Evolutionary conservation across 2,329 filamentous ascomycete genomes (phyloP), one percentile per base, ranked within the genome.

Genomic region (Stagonosporopsis rhizophila): DNA sequence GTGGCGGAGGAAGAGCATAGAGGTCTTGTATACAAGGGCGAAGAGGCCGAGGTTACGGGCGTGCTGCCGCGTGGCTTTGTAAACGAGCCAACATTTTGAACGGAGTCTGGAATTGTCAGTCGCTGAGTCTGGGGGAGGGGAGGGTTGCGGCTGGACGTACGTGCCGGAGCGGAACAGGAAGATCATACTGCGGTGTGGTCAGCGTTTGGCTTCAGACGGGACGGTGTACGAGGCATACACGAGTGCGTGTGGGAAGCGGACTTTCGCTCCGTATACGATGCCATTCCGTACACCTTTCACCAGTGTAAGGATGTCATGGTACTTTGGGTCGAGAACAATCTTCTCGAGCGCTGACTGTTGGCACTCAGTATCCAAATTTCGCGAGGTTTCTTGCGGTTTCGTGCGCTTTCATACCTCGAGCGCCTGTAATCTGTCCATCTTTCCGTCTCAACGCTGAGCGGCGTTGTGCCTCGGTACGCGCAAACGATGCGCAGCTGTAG

Each of bases 211-310:
- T 34, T 20, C 30, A 6, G 3, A 11, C 8, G 5, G 3, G 8
- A 17, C 2, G 8, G 17, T 3, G 32, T 19, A 0, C 14, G 28
- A 17, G 11, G 67, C 80, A 61, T 82, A 87, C 84, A 99, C 95
- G 66, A 99, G 85, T 59, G 95, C 95, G 80, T 99, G 95, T 63
- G 95, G 95, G 80, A 99, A 98, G 62, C 95, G 93, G 77, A 99
- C 92, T 85, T 98, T 98, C 69, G 91, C 87, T 59, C 95, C 95
- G 79, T 99, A 99, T 61, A 99, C 92, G 64, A 93, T 88, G 76
- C 95, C 95, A 87, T 98, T 99, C 79, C 95, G 92, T 65, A 95
- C 90, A 70, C 88, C 92, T 84, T 99, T 99, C 76, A 96, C 76
- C 65, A 99, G 83, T 54, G 91, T 87, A 60, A 99, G 85, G 52